phyloP scores from a whole-genome alignment of 371 early-diverging fungal genomes.

The Mortierella sp. region DNA sequence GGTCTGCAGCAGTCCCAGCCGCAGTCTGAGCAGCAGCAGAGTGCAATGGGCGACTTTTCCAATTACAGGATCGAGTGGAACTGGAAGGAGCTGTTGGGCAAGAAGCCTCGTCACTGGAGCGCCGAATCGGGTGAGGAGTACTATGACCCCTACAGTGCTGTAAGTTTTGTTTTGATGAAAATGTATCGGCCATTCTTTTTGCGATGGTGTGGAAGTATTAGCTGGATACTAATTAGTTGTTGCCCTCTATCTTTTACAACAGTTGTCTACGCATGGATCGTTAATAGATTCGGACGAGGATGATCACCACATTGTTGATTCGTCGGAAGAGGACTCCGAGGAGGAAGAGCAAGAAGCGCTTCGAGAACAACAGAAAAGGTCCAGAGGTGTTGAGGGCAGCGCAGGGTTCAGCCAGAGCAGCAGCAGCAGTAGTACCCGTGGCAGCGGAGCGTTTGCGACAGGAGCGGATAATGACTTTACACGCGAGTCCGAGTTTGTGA shows the following conservation, averaged over 20 bases:
- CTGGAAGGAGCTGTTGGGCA: slow-evolving; percentile 53
- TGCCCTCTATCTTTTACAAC: background rate
- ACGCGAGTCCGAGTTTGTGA: slow-evolving; percentile 53
- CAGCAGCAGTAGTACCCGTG: slow-evolving; percentile 14
- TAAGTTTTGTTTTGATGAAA: slow-evolving; percentile 22
- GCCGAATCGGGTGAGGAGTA: slow-evolving; percentile 46
- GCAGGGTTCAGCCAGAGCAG: background rate
- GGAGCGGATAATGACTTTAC: slow-evolving; percentile 41
- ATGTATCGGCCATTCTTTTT: background rate
- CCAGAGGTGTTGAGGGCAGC: slow-evolving; percentile 8
- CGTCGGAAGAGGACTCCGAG: slow-evolving; percentile 32
- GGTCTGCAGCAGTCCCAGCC: background rate
- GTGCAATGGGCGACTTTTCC: slow-evolving; percentile 39
- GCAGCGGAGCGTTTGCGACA: slow-evolving; percentile 19
- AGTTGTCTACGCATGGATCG: slow-evolving; percentile 55
- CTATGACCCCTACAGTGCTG: slow-evolving; percentile 56
- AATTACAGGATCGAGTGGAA: slow-evolving; percentile 58
- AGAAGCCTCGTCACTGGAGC: slow-evolving; percentile 56
- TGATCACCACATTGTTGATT: slow-evolving; percentile 24
- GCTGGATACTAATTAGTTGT: background rate
- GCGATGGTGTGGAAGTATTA: background rate
- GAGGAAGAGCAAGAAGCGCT: slow-evolving; percentile 29
- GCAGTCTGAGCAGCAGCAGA: slow-evolving; percentile 17
- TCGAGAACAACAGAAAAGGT: slow-evolving; percentile 10
- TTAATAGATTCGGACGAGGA: slow-evolving; percentile 50